These are phyloP conservation scores for Ambrosiella beaveri DNA, from an alignment of 2,329 filamentous ascomycete genomes.

Conservation along the genomic window DNA sequence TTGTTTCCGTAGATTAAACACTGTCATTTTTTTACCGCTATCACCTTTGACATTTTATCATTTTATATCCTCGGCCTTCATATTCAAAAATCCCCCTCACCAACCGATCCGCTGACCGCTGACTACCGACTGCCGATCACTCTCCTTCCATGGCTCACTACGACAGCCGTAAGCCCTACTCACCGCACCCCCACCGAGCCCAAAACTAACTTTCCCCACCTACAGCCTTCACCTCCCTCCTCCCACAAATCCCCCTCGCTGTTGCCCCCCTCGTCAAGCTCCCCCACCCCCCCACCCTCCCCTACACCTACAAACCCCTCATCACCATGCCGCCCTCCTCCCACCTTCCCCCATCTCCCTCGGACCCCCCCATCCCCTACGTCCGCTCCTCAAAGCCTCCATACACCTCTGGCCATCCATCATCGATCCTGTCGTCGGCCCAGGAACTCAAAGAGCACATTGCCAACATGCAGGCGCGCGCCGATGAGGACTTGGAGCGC, in stretches of 20 bases:
- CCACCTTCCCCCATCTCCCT: constrained; percentile 20
- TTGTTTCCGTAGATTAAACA: too few species aligned
- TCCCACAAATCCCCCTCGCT: constrained; percentile 82
- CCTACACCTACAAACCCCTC: constrained; percentile 70
- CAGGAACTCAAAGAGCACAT: constrained; percentile 62
- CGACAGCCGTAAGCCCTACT: constrained; percentile 19
- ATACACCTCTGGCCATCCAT: constrained; percentile 76
- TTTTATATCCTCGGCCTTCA: too few species aligned
- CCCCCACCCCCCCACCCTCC: constrained; percentile 81
- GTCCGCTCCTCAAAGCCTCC: constrained; percentile 19
- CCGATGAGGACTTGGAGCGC: constrained; percentile 45
- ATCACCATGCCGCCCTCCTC: constrained; percentile 50
- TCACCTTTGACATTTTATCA: too few species aligned
- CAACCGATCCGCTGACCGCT: not conserved
- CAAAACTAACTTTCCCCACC: not conserved
- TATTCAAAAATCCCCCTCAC: too few species aligned
- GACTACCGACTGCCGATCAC: not conserved
- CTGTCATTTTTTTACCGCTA: too few species aligned
- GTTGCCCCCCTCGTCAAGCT: constrained; percentile 89
- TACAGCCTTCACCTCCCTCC: constrained; percentile 61
- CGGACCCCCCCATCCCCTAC: constrained; percentile 6
- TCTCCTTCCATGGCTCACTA: constrained; percentile 1
- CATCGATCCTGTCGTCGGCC: constrained; percentile 72
- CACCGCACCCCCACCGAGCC: not conserved
- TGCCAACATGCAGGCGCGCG: constrained; percentile 47